Percentiles rank a stretch among this genome's conserved stretches.
phyloP scores from a whole-genome alignment of 306 rosid genomes.

The Fragaria nilgerrensis region DNA sequence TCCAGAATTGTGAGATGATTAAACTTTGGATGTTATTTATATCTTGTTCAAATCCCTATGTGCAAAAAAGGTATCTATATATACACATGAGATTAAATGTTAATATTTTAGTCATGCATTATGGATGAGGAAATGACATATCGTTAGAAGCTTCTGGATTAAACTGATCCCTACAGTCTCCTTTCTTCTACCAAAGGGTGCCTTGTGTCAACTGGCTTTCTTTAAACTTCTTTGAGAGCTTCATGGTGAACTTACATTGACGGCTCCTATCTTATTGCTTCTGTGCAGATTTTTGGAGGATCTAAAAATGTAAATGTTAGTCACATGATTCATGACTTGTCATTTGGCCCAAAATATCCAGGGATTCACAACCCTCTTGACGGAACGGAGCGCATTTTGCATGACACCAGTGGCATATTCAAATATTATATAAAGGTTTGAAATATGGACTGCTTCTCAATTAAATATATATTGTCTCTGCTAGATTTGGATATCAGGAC shows the following conservation, averaged over 20 bases:
- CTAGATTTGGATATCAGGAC: slow-evolving; percentile 3
- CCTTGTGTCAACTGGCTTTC: background rate
- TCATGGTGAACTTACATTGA: slow-evolving; percentile 10
- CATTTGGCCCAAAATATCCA: slow-evolving; percentile 98
- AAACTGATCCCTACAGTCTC: background rate
- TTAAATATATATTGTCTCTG: background rate
- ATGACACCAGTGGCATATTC: slow-evolving; percentile 83
- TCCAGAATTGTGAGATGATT: background rate
- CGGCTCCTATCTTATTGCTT: slow-evolving; percentile 12
- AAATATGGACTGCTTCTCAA: slow-evolving; percentile 4
- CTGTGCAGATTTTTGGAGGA: slow-evolving; percentile 83
- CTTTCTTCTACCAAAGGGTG: background rate
- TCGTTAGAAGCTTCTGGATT: background rate
- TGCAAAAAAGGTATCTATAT: background rate
- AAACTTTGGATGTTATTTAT: background rate
- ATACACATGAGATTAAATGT: background rate
- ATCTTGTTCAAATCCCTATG: background rate
- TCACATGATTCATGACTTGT: slow-evolving; percentile 85
- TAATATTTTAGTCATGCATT: background rate
- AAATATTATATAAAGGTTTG: slow-evolving; percentile 95
- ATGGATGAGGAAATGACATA: background rate
- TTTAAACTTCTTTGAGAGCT: background rate
- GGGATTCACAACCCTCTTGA: slow-evolving; percentile 98
- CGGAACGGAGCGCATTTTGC: slow-evolving; percentile 67
- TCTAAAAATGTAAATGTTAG: slow-evolving; percentile 82